Percentiles rank a stretch among this genome's conserved stretches.
These are phyloP conservation scores for Vicia villosa DNA, from an alignment of 306 rosid genomes.

Conservation along the genomic window DNA sequence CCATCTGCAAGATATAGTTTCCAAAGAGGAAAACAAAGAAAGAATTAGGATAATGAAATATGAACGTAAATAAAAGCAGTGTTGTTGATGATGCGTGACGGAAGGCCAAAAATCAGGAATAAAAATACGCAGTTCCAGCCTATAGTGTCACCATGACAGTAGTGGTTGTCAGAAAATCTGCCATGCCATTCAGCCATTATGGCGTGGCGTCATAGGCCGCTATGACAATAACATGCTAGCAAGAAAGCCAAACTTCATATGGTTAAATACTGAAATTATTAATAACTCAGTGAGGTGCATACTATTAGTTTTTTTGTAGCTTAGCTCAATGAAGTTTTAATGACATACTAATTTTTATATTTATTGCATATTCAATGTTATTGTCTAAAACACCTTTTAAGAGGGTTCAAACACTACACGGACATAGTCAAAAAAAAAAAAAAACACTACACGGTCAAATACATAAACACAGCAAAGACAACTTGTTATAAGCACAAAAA, in stretches of 20 bases:
- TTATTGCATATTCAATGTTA: neutral
- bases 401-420: neutral
- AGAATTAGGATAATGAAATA: conserved; percentile 7
- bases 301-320: neutral
- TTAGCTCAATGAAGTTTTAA: neutral
- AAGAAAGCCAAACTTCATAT: conserved; percentile 4
- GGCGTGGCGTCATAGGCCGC: no score
- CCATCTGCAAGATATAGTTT: conserved; percentile 60
- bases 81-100: neutral
- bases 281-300: neutral
- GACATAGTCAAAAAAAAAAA: no score
- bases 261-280: neutral
- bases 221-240: neutral
- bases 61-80: neutral
- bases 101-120: neutral
- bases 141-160: no score
- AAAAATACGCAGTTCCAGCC: neutral
- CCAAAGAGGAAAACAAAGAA: conserved; percentile 5
- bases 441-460: no score
- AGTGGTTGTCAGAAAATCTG: no score
- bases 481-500: neutral
- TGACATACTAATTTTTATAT: neutral
- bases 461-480: neutral
- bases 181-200: no score
- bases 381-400: conserved; percentile 2